Evolutionary conservation across 371 early-diverging fungal genomes (phyloP).

Genomic region (Mortierella sp.): DNA sequence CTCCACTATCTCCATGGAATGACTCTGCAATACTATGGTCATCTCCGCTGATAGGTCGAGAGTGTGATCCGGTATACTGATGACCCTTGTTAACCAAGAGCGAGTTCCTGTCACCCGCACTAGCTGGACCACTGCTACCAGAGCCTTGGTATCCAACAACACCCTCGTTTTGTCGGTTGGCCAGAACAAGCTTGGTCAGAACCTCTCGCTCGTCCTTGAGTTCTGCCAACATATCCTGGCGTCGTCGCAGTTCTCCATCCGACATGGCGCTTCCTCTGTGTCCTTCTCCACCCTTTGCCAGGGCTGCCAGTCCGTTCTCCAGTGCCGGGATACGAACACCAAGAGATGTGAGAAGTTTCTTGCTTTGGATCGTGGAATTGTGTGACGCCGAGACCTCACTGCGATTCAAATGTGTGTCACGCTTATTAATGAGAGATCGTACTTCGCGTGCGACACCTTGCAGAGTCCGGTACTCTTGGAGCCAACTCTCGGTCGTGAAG

Average conservation of each 20-base stretch:
- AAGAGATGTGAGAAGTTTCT: conserved; percentile 68
- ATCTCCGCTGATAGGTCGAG: conserved; percentile 25
- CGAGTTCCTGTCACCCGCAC: conserved; percentile 50
- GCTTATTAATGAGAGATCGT: conserved; percentile 73
- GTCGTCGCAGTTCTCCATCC: conserved; percentile 76
- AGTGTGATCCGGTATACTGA: conserved; percentile 10
- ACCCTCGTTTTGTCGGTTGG: conserved; percentile 60
- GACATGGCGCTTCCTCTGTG: conserved; percentile 58
- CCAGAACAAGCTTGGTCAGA: conserved; percentile 61
- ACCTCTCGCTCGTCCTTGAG: conserved; percentile 79
- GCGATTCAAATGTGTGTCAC: conserved; percentile 74
- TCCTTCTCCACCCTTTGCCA: conserved; percentile 61
- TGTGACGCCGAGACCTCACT: conserved; percentile 81
- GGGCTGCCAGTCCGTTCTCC: conserved; percentile 61
- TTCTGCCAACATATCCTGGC: conserved; percentile 80
- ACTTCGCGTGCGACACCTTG: conserved; percentile 73
- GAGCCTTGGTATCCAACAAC: conserved; percentile 52
- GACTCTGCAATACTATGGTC: conserved; percentile 35
- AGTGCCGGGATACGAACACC: conserved; percentile 61
- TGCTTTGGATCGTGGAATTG: conserved; percentile 79
- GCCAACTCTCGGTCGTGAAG: conserved; percentile 85
- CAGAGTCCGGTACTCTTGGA: conserved; percentile 77
- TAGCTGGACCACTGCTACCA: conserved; percentile 54
- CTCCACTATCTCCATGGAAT: conserved; percentile 15
- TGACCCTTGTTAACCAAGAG: conserved; percentile 24